phyloP scores from a whole-genome alignment of 176 grass and related monocot species.

The Puccinellia tenuiflora region DNA sequence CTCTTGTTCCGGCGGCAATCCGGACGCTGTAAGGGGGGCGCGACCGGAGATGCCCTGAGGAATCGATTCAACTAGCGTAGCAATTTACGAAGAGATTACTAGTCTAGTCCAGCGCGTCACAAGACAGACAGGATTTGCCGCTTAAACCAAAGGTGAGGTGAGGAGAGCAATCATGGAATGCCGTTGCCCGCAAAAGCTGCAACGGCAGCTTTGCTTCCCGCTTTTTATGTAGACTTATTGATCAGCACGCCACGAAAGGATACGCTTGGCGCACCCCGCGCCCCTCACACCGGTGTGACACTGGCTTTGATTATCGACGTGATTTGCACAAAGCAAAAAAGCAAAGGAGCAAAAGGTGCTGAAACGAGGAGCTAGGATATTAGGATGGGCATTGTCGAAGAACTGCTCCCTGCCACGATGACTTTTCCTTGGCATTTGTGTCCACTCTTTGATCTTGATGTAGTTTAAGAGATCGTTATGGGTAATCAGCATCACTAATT shows the following conservation, averaged over 20 bases:
- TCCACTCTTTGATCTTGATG: too few relatives aligned
- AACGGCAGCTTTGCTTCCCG: conserved; percentile 28
- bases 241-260: conserved; percentile 1
- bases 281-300: background rate
- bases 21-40: too few relatives aligned
- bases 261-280: background rate
- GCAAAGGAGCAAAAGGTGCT: background rate
- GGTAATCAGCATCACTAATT: background rate
- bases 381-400: background rate
- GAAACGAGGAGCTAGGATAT: background rate
- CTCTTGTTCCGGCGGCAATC: too few relatives aligned
- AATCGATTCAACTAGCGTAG: background rate
- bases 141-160: background rate
- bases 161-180: background rate
- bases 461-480: too few relatives aligned
- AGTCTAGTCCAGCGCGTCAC: background rate
- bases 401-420: too few relatives aligned
- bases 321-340: background rate
- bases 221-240: conserved; percentile 13
- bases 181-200: conserved; percentile 24
- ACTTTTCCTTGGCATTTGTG: too few relatives aligned
- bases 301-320: background rate
- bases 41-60: too few relatives aligned
- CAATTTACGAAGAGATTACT: background rate
- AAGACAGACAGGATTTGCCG: background rate